These are phyloP conservation scores for Mucor piriformis DNA, from an alignment of 371 early-diverging fungal species.

Conservation along the genomic window DNA sequence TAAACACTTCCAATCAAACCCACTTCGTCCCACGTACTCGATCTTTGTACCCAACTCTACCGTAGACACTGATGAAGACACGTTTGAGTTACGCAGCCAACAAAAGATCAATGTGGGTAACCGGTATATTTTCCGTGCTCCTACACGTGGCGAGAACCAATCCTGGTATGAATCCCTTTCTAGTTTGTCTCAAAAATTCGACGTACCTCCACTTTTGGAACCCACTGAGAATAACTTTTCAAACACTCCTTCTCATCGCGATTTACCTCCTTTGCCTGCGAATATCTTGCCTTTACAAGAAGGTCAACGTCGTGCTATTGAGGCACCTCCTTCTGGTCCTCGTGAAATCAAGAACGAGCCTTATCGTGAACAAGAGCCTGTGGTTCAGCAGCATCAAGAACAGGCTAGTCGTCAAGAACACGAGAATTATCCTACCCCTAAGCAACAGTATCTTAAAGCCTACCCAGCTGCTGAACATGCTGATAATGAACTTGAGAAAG, in stretches of 20 bases:
- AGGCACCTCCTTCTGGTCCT: not conserved
- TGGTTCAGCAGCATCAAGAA: not conserved
- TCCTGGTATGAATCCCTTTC: slow-evolving; percentile 17
- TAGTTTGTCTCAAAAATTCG: slow-evolving; percentile 10
- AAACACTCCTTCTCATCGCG: slow-evolving; percentile 11
- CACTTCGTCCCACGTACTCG: slow-evolving; percentile 30
- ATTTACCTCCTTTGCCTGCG: slow-evolving; percentile 25
- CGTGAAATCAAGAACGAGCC: not conserved
- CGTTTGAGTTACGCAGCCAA: slow-evolving; percentile 32
- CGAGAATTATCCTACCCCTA: too few relatives aligned
- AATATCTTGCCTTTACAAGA: slow-evolving; percentile 17
- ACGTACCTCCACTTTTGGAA: slow-evolving; percentile 10
- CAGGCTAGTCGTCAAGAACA: not conserved
- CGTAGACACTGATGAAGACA: slow-evolving; percentile 19
- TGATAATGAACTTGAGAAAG: too few relatives aligned
- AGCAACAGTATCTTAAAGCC: too few relatives aligned
- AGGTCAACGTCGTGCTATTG: slow-evolving; percentile 5
- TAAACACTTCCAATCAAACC: slow-evolving; percentile 37
- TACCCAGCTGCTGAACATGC: too few relatives aligned
- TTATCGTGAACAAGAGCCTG: not conserved
- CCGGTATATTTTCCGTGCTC: slow-evolving; percentile 16
- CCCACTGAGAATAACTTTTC: not conserved
- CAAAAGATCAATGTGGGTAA: slow-evolving; percentile 19
- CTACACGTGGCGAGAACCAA: slow-evolving; percentile 7
- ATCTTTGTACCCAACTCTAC: slow-evolving; percentile 41